Conservation (phyloP, 768 basidiomycete genomes). For the Sarcomyxa edulis region DNA sequence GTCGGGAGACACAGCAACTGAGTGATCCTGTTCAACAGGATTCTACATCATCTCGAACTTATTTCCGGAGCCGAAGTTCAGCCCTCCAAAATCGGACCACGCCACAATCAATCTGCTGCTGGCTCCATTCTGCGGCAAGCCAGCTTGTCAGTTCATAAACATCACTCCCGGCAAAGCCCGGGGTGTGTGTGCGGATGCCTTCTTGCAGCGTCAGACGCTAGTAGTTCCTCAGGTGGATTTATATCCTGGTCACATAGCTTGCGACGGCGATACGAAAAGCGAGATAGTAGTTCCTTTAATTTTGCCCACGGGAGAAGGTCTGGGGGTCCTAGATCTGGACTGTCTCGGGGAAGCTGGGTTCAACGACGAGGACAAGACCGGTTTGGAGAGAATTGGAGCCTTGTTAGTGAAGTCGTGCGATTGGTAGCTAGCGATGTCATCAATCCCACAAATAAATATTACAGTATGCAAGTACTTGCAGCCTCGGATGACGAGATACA, state of each 20-base stretch:
- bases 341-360: constrained; percentile 71
- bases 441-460: constrained; percentile 8
- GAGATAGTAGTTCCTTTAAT: constrained; percentile 86
- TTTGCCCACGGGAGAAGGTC: constrained; percentile 23
- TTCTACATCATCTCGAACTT: constrained; percentile 75
- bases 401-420: constrained; percentile 60
- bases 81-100: constrained; percentile 5
- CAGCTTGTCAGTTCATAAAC: constrained; percentile 83
- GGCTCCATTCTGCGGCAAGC: constrained; percentile 87
- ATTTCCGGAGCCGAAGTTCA: constrained; percentile 45
- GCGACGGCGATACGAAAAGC: constrained; percentile 85
- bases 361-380: constrained; percentile 69
- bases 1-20: constrained; percentile 7
- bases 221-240: constrained; percentile 74
- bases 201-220: constrained; percentile 45
- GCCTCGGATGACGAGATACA: not conserved
- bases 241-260: constrained; percentile 93
- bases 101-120: constrained; percentile 42
- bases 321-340: constrained; percentile 81
- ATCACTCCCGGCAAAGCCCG: constrained; percentile 44
- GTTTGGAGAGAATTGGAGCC: constrained; percentile 67
- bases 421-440: constrained; percentile 49
- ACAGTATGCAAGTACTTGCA: too few relatives aligned
- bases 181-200: constrained; percentile 89
- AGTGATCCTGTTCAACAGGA: constrained; percentile 41